Conservation (phyloP, 2,329 filamentous ascomycete genomes). For the Cladophialophora chaetospira region DNA sequence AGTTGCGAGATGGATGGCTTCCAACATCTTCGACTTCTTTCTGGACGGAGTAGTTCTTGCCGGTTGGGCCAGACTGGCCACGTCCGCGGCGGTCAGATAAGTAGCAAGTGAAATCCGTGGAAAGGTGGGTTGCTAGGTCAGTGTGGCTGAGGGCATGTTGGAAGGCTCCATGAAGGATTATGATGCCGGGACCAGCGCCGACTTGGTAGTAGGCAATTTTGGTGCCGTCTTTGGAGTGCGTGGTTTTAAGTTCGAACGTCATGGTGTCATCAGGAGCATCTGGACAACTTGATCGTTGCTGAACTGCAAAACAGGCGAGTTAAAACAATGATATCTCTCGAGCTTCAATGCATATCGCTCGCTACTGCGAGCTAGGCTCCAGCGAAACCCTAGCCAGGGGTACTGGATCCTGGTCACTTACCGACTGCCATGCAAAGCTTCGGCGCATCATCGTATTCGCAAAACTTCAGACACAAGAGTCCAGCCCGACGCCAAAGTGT, state of each 20-base stretch:
- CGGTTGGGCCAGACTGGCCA: slow-evolving; percentile 11
- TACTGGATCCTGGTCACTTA: no score
- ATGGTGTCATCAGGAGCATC: background rate
- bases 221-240: slow-evolving; percentile 18
- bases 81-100: slow-evolving; percentile 21
- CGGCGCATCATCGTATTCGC: no score
- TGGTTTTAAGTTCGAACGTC: slow-evolving; percentile 6
- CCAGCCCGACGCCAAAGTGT: no score
- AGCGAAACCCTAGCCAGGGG: no score
- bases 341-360: no score
- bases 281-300: no score
- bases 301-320: no score
- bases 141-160: slow-evolving; percentile 19
- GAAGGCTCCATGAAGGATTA: slow-evolving; percentile 20
- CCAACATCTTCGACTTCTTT: slow-evolving; percentile 21
- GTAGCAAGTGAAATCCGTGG: slow-evolving; percentile 18
- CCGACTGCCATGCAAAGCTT: no score
- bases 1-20: slow-evolving; percentile 14
- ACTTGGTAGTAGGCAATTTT: slow-evolving; percentile 21
- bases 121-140: slow-evolving; percentile 13
- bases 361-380: no score
- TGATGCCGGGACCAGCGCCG: slow-evolving; percentile 11
- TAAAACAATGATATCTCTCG: no score
- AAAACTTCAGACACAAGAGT: no score
- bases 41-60: slow-evolving; percentile 1